Conservation (phyloP, 2,329 filamentous ascomycete genomes). For the Arthrinium puccinioides region DNA sequence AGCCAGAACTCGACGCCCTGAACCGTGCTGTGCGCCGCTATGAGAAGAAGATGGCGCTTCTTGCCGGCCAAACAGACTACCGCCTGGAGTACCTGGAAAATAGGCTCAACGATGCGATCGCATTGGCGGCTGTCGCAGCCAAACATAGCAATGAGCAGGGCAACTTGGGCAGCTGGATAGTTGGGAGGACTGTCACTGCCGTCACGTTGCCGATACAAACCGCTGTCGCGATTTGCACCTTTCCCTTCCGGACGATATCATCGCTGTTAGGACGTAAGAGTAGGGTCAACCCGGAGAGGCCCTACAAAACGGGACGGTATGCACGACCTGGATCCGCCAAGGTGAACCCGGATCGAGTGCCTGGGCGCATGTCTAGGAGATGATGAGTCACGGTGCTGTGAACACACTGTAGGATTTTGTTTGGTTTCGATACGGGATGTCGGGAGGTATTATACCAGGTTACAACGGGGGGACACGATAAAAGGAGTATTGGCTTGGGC, state of each 20-base stretch:
- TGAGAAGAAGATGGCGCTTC: constrained; percentile 76
- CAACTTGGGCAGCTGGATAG: constrained; percentile 28
- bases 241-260: constrained; percentile 34
- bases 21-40: constrained; percentile 85
- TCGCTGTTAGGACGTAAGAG: constrained; percentile 24
- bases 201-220: constrained; percentile 35
- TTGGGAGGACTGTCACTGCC: constrained; percentile 26
- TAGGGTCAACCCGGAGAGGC: constrained; percentile 20
- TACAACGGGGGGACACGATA: too few relatives aligned
- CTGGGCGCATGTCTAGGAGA: constrained; percentile 31
- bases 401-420: too few relatives aligned
- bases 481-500: too few relatives aligned
- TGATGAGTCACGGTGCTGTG: constrained; percentile 29
- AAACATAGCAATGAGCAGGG: constrained; percentile 34
- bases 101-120: constrained; percentile 68
- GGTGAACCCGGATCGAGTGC: constrained; percentile 15
- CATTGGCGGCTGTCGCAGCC: constrained; percentile 71
- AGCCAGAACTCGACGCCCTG: constrained; percentile 62
- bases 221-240: constrained; percentile 28
- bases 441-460: too few relatives aligned
- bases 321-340: constrained; percentile 13
- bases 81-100: constrained; percentile 65
- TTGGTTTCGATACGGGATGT: too few relatives aligned
- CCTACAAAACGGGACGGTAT: constrained; percentile 11
- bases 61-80: constrained; percentile 69